phyloP scores from a whole-genome alignment of 257 asterid species.

The Ballota nigra region DNA sequence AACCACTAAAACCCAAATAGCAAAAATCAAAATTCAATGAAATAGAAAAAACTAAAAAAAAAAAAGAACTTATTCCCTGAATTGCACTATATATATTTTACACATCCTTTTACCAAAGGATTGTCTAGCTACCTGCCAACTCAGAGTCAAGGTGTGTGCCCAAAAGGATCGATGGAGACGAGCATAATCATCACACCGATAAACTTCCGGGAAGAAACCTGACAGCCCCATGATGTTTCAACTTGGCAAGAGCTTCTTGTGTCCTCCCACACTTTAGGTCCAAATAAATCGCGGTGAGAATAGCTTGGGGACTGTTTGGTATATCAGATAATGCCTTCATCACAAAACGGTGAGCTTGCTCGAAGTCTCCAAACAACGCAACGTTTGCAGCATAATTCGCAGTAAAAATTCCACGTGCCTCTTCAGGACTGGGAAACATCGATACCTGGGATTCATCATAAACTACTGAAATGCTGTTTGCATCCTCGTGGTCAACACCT shows the following conservation, averaged over 20 bases:
- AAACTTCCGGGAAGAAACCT: conserved; percentile 44
- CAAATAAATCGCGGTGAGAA: conserved; percentile 68
- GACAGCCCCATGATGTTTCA: conserved; percentile 50
- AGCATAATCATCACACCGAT: conserved; percentile 34
- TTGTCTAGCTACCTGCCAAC: conserved; percentile 64
- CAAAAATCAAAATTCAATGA: conserved; percentile 14
- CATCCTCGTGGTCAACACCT: conserved; percentile 52
- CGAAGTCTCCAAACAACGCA: conserved; percentile 59
- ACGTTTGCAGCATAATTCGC: conserved; percentile 65
- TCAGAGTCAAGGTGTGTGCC: conserved; percentile 40
- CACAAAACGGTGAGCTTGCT: conserved; percentile 55
- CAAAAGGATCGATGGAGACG: conserved; percentile 27
- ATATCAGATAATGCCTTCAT: conserved; percentile 46
- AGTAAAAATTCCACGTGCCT: conserved; percentile 65
- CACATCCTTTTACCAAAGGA: conserved; percentile 61
- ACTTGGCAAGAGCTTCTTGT: conserved; percentile 62
- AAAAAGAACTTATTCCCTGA: conserved; percentile 59
- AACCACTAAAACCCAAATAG: conserved; percentile 37
- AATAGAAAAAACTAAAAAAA: conserved; percentile 20
- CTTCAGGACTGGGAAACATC: conserved; percentile 67
- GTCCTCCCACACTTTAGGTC: conserved; percentile 62
- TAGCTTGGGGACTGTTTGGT: conserved; percentile 56
- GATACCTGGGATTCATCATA: conserved; percentile 42
- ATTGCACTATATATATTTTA: conserved; percentile 69
- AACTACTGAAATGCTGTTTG: conserved; percentile 31